Evolutionary conservation across 495 filamentous ascomycete species (phyloP).

Genomic region (Neurospora sp.): DNA sequence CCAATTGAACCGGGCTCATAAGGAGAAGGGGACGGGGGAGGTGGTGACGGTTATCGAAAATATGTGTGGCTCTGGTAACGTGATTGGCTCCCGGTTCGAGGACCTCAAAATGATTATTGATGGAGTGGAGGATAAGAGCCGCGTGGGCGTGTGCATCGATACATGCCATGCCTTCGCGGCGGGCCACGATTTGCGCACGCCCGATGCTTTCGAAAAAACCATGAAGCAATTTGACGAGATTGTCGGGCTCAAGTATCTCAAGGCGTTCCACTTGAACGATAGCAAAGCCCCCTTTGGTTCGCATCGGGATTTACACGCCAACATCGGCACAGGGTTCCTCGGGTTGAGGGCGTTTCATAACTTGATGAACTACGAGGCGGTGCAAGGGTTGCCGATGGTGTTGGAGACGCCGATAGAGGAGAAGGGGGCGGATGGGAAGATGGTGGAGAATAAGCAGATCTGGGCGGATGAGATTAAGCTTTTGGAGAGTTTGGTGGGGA

Average conservation of each 20-base stretch:
- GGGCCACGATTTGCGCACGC: conserved; percentile 79
- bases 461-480: conserved; percentile 86
- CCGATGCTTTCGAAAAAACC: conserved; percentile 60
- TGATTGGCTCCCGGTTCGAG: conserved; percentile 75
- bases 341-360: conserved; percentile 85
- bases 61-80: conserved; percentile 84
- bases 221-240: conserved; percentile 67
- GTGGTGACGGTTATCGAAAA: conserved; percentile 85
- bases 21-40: conserved; percentile 56
- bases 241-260: conserved; percentile 69
- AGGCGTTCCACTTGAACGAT: conserved; percentile 86
- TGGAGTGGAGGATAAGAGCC: conserved; percentile 64
- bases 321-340: conserved; percentile 88
- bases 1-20: conserved; percentile 70
- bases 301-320: conserved; percentile 78
- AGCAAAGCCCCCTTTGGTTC: conserved; percentile 76
- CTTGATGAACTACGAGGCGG: conserved; percentile 70
- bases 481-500: conserved; percentile 77
- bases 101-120: conserved; percentile 78
- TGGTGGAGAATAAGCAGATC: conserved; percentile 58
- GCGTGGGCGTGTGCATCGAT: conserved; percentile 94
- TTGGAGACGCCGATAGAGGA: conserved; percentile 88
- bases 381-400: conserved; percentile 79
- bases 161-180: conserved; percentile 93
- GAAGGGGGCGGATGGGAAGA: conserved; percentile 42